Conservation (phyloP, 306 rosid genomes). For the Fragaria iinumae region DNA sequence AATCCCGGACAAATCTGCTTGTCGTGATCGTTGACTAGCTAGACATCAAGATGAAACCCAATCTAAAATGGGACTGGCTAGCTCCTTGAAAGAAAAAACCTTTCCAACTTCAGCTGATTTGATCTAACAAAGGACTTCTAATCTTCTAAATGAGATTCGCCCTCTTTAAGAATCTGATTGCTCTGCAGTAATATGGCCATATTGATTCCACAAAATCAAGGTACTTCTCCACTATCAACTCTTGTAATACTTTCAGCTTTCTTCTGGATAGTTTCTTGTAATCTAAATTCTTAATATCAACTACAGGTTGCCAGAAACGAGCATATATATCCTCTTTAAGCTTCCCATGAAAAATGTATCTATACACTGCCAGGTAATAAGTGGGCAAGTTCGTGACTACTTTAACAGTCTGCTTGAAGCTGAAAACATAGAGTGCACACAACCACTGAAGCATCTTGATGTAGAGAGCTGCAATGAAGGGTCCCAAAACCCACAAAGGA, state of each 20-base stretch:
- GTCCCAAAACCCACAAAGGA: constrained; percentile 83
- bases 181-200: constrained; percentile 81
- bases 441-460: constrained; percentile 55
- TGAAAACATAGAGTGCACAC: constrained; percentile 58
- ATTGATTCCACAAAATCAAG: constrained; percentile 74
- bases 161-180: constrained; percentile 74
- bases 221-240: constrained; percentile 52
- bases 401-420: constrained; percentile 69
- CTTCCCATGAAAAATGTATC: constrained; percentile 52
- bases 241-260: constrained; percentile 55
- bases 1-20: constrained; percentile 37
- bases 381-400: constrained; percentile 53
- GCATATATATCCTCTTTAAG: constrained; percentile 51
- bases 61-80: constrained; percentile 57
- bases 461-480: constrained; percentile 61
- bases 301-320: constrained; percentile 49
- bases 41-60: constrained; percentile 45
- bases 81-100: constrained; percentile 28
- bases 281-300: constrained; percentile 50
- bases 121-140: constrained; percentile 28
- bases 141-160: constrained; percentile 65
- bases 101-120: constrained; percentile 27
- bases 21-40: constrained; percentile 32
- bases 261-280: constrained; percentile 51
- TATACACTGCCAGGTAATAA: constrained; percentile 47